phyloP scores from a whole-genome alignment of 306 rosid species.

The Hippophae tibetana region DNA sequence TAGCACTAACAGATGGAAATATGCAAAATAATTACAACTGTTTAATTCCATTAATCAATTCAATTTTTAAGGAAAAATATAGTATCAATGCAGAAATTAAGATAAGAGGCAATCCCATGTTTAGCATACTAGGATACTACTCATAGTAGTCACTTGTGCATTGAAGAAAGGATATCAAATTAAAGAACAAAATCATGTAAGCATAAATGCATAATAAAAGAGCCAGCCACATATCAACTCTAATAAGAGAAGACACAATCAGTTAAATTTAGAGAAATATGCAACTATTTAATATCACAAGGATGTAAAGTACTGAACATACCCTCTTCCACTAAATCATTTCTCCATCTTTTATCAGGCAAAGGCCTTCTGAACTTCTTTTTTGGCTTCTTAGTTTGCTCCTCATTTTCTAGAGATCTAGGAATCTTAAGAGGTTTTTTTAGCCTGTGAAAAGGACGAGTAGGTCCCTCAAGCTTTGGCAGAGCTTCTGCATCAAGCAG shows the following conservation, averaged over 20 bases:
- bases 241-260: not conserved
- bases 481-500: constrained; percentile 56
- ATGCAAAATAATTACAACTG: not conserved
- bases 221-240: not conserved
- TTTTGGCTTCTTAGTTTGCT: constrained; percentile 28
- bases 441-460: constrained; percentile 67
- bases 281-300: constrained; percentile 9
- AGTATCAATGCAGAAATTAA: not conserved
- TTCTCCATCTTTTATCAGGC: constrained; percentile 82
- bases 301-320: constrained; percentile 19
- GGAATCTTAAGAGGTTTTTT: constrained; percentile 43
- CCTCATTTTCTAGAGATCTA: constrained; percentile 32
- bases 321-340: constrained; percentile 41
- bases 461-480: constrained; percentile 82
- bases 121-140: not conserved
- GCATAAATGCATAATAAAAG: not conserved
- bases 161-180: not conserved
- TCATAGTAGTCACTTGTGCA: not conserved
- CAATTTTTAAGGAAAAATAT: not conserved
- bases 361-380: constrained; percentile 57
- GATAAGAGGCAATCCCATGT: not conserved
- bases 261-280: not conserved
- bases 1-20: not conserved
- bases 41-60: not conserved
- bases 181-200: not conserved